Percentiles rank a stretch among this genome's conserved stretches.
These are phyloP conservation scores for Aspergillus sclerotiicarbonarius DNA, from an alignment of 495 filamentous ascomycete species.

Conservation along the genomic window DNA sequence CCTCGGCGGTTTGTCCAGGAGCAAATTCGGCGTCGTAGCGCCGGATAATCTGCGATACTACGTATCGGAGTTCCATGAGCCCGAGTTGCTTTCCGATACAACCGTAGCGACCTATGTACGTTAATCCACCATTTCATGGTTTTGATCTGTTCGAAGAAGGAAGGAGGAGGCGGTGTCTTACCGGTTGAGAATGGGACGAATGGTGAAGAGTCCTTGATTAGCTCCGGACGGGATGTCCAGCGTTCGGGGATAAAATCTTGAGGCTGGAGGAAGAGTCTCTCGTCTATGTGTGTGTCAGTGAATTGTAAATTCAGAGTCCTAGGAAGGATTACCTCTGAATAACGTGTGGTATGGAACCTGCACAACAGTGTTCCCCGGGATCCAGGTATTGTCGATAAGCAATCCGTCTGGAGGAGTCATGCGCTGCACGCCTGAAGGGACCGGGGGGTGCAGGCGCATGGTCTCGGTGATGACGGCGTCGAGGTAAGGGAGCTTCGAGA, in stretches of 20 bases:
- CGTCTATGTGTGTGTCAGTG: slow-evolving; percentile 13
- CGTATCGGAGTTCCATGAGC: slow-evolving; percentile 43
- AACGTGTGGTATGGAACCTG: slow-evolving; percentile 19
- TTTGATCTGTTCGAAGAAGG: not conserved
- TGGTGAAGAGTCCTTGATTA: slow-evolving; percentile 30
- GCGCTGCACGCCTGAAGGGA: slow-evolving; percentile 3
- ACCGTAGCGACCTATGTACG: slow-evolving; percentile 30
- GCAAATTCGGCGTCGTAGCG: slow-evolving; percentile 25
- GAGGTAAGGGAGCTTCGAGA: not conserved
- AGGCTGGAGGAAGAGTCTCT: slow-evolving; percentile 29
- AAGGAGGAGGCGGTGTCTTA: not conserved
- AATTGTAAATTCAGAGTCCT: not conserved
- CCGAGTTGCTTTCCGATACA: slow-evolving; percentile 56
- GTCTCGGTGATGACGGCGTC: slow-evolving; percentile 7
- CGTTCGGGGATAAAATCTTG: slow-evolving; percentile 44
- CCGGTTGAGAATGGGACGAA: slow-evolving; percentile 35
- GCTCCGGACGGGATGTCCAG: slow-evolving; percentile 36
- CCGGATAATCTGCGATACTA: slow-evolving; percentile 30
- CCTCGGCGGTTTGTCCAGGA: not conserved
- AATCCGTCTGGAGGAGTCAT: slow-evolving; percentile 4
- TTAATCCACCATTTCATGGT: not conserved
- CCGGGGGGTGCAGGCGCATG: slow-evolving; percentile 1
- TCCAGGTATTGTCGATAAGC: not conserved
- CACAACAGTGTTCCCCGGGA: slow-evolving; percentile 4
- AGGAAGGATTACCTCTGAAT: slow-evolving; percentile 23